Conservation (phyloP, 2,329 filamentous ascomycete genomes). For the Davidsoniella neocaledoniae region DNA sequence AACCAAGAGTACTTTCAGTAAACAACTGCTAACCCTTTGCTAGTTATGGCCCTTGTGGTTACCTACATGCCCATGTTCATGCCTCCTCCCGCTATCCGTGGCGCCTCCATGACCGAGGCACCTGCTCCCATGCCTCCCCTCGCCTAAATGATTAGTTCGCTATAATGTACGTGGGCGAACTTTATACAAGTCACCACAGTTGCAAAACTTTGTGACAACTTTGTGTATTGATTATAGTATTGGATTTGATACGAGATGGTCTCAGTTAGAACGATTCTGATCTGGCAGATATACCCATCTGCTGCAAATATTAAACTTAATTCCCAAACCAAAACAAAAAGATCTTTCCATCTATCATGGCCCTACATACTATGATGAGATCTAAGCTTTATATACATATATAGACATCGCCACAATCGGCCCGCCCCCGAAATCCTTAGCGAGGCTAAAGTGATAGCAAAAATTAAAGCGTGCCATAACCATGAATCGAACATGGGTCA, state of each 20-base stretch:
- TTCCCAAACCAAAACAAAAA: neutral
- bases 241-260: neutral
- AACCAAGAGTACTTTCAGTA: neutral
- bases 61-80: conserved; percentile 36
- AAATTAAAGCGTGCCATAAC: no score
- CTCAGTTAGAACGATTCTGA: neutral
- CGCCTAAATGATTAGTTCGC: neutral
- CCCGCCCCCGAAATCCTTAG: no score
- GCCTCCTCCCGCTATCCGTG: conserved; percentile 16
- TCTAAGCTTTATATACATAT: no score
- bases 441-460: no score
- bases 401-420: no score
- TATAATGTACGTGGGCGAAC: no score
- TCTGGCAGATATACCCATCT: conserved; percentile 9
- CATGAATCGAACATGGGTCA: no score
- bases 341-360: no score
- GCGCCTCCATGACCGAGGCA: conserved; percentile 1
- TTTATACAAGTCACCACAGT: neutral
- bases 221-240: neutral
- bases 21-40: neutral
- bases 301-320: conserved; percentile 3
- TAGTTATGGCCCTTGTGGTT: conserved; percentile 43
- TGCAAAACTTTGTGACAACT: neutral
- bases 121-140: conserved; percentile 3
- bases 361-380: no score